Evolutionary conservation across 2,329 filamentous ascomycete genomes (phyloP), one percentile per base, ranked within the genome.

Genomic region (Metarhizium robertsii): DNA sequence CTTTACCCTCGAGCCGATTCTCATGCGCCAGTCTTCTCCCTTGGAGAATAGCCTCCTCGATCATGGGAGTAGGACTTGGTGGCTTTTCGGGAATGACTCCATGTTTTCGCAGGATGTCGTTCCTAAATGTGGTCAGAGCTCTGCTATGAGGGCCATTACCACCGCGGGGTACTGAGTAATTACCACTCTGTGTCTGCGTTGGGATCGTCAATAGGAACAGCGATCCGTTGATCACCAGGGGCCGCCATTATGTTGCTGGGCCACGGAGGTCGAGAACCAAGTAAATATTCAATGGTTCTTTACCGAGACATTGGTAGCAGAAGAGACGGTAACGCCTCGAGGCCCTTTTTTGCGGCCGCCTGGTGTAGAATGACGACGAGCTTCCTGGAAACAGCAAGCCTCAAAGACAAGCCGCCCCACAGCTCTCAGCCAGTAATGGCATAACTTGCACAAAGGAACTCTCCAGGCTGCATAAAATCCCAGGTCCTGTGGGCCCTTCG

Each of bases 161-260:
- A 52, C 62, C 59, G 61, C 65, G 62, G 62, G 63, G 59, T 59
- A 61, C 6, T 18, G 3, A 32, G 29, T 42, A 59, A 65, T 57
- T 75, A 92, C 94, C 94, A 99, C 86, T 99, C 94, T 60, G 94
- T 99, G 69, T 99, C 94, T 60, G 91, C 94, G 67, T 97, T 95
- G 36, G 92, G 92, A 68, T 97, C 87, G 68, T 95, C 90, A 62
- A 99, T 87, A 48, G 92, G 91, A 58, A 99, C 94, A 65, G 79
- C 79, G 62, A 87, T 84, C 50, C 84, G 76, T 65, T 87, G 81
- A 54, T 87, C 84, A 61, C 72, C 65, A 40, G 83, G 83, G 36
- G 81, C 80, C 18, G 82, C 81, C 83, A 86, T 86, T 53, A 36
- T 67, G 59, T 48, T 30, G 36, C 11, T 40, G 3, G 13, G 38